Conservation (phyloP, 371 early-diverging fungal genomes). For the Haplosporangium sp. region DNA sequence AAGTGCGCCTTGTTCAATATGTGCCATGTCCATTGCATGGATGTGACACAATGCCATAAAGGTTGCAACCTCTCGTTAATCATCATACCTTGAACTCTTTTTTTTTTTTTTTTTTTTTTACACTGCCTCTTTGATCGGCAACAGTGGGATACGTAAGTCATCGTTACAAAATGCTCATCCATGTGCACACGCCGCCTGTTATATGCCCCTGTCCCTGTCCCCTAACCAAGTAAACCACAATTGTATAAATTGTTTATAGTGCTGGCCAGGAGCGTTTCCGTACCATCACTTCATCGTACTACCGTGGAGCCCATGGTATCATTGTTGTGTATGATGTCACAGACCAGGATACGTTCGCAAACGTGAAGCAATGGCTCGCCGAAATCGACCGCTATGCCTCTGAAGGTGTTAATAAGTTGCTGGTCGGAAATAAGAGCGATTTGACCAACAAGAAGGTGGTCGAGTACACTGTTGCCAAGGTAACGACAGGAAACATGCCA, state of each 20-base stretch:
- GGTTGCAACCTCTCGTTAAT: not conserved
- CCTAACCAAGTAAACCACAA: not conserved
- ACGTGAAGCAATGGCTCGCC: slow-evolving; percentile 95
- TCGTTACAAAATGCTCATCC: not conserved
- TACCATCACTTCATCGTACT: slow-evolving; percentile 99
- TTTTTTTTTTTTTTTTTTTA: not conserved
- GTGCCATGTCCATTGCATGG: not conserved
- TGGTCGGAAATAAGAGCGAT: slow-evolving; percentile 99
- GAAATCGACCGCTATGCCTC: slow-evolving; percentile 98
- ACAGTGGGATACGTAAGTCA: slow-evolving; percentile 4
- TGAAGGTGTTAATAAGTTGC: slow-evolving; percentile 91
- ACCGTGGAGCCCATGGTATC: slow-evolving; percentile 99
- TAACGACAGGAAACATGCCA: not conserved
- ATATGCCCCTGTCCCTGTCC: not conserved
- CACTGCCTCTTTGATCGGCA: not conserved
- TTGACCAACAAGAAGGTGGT: slow-evolving; percentile 89
- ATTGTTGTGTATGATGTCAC: slow-evolving; percentile 99
- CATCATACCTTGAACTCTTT: not conserved
- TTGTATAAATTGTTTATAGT: slow-evolving; percentile 81
- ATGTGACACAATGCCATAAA: too few relatives aligned
- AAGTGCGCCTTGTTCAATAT: slow-evolving; percentile 41
- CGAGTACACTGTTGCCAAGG: slow-evolving; percentile 78
- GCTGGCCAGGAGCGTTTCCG: slow-evolving; percentile 99
- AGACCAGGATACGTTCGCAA: slow-evolving; percentile 94
- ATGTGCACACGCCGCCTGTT: not conserved